These are phyloP conservation scores for Discostella stelligeroides DNA, from an alignment of 108 stramenopile genomes.

Conservation along the genomic window DNA sequence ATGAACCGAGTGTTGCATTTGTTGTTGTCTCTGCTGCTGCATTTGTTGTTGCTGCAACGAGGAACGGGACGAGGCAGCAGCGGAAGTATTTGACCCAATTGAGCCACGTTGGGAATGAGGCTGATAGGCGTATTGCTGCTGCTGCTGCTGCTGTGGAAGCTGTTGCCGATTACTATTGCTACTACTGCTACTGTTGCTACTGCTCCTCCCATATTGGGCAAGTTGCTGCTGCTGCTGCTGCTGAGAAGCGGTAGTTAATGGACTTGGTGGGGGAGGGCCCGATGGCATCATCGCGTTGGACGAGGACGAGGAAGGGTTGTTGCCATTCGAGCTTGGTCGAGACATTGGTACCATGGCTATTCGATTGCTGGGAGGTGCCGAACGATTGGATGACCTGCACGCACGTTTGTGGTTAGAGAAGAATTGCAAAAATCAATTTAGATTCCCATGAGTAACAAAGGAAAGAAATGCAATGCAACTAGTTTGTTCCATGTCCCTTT, in stretches of 20 bases:
- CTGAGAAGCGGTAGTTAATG: constrained; percentile 10
- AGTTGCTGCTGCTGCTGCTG: constrained; percentile 20
- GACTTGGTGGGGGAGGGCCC: constrained; percentile 4
- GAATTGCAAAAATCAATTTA: not conserved
- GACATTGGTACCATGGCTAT: constrained; percentile 24
- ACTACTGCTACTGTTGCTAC: too few species aligned
- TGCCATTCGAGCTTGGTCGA: too few species aligned
- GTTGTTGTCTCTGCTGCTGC: constrained; percentile 18
- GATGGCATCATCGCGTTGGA: not conserved
- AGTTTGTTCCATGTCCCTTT: not conserved
- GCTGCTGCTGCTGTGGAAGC: not conserved
- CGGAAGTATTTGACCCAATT: too few species aligned
- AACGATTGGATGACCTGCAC: constrained; percentile 17
- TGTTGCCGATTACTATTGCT: constrained; percentile 20
- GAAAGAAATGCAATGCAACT: not conserved
- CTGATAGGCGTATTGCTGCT: constrained; percentile 6
- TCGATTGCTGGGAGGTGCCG: constrained; percentile 26
- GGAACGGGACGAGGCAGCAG: constrained; percentile 7
- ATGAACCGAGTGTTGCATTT: constrained; percentile 4
- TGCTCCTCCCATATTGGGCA: too few species aligned
- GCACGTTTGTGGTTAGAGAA: constrained; percentile 7
- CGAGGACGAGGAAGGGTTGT: too few species aligned
- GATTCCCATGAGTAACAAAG: not conserved
- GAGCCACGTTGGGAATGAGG: constrained; percentile 11
- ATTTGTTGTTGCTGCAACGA: constrained; percentile 23